These are phyloP conservation scores for Penicillium psychrofluorescens DNA, from an alignment of 495 filamentous ascomycete species.

Conservation along the genomic window DNA sequence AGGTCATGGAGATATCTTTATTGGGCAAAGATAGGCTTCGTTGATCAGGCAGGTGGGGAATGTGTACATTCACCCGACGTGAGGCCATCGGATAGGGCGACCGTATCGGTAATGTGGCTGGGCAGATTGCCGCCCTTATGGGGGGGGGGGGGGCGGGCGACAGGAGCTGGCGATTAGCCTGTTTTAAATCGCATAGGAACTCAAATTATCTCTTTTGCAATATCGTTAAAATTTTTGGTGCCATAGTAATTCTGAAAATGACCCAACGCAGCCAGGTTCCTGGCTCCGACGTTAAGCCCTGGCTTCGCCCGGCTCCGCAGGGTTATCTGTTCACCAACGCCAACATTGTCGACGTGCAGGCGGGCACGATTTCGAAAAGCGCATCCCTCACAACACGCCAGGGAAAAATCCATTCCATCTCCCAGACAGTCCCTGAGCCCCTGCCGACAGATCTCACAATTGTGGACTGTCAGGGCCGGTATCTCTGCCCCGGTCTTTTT, in stretches of 20 bases:
- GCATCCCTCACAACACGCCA: constrained; percentile 5
- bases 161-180: too few species aligned
- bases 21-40: too few species aligned
- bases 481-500: constrained; percentile 46
- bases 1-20: too few species aligned
- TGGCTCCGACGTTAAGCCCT: constrained; percentile 27
- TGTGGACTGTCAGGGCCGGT: constrained; percentile 38
- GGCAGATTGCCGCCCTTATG: too few species aligned
- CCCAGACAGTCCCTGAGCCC: constrained; percentile 5
- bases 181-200: too few species aligned
- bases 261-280: background rate
- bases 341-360: constrained; percentile 26
- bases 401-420: constrained; percentile 13
- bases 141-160: too few species aligned
- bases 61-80: too few species aligned
- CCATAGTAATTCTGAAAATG: constrained; percentile 3
- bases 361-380: constrained; percentile 19
- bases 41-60: too few species aligned
- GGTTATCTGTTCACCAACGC: constrained; percentile 26
- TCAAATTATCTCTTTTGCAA: background rate
- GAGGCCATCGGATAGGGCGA: too few species aligned
- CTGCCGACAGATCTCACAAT: constrained; percentile 5
- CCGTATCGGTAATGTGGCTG: too few species aligned
- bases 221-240: background rate
- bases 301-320: constrained; percentile 18